Percentiles rank a stretch among this genome's conserved stretches.
Conservation (phyloP, 2,329 filamentous ascomycete genomes). For the Ophiosphaerella herpotricha region DNA sequence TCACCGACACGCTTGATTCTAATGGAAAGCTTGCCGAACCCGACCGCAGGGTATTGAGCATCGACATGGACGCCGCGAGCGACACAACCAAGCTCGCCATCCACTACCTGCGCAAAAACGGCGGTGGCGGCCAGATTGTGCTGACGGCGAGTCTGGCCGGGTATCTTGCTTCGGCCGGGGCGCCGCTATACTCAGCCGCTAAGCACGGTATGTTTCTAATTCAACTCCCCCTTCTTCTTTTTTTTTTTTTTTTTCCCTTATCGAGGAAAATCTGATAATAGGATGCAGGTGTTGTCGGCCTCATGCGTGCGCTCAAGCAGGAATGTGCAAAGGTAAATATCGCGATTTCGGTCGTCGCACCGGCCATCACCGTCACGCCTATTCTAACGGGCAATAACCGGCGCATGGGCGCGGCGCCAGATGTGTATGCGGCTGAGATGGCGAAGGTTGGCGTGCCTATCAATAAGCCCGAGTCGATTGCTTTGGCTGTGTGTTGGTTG, state of each 20-base stretch:
- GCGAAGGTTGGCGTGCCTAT: slow-evolving; percentile 52
- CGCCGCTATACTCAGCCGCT: slow-evolving; percentile 55
- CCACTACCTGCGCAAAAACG: slow-evolving; percentile 51
- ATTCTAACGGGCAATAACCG: slow-evolving; percentile 46
- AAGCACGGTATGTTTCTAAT: slow-evolving; percentile 49
- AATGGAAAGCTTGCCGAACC: slow-evolving; percentile 52
- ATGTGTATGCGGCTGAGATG: slow-evolving; percentile 52
- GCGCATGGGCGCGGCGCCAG: slow-evolving; percentile 35
- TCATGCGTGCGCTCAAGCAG: slow-evolving; percentile 56
- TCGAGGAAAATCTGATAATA: neutral
- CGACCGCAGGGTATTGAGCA: slow-evolving; percentile 50
- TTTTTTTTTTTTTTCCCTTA: too few species aligned
- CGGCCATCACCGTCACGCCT: slow-evolving; percentile 55
- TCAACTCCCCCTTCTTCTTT: too few species aligned
- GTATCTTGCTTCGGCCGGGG: slow-evolving; percentile 54
- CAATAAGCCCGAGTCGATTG: slow-evolving; percentile 53
- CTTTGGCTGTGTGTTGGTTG: slow-evolving; percentile 51
- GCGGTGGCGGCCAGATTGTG: slow-evolving; percentile 51
- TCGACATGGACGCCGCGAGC: slow-evolving; percentile 54
- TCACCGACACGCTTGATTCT: slow-evolving; percentile 50
- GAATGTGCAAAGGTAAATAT: slow-evolving; percentile 54
- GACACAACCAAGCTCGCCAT: slow-evolving; percentile 56
- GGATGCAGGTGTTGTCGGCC: slow-evolving; percentile 50
- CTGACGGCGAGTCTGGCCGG: slow-evolving; percentile 56
- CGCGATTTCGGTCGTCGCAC: slow-evolving; percentile 54